These are phyloP conservation scores for Tetracentron sinense DNA, from an alignment of 164 flowering plant genomes.

Conservation along the genomic window DNA sequence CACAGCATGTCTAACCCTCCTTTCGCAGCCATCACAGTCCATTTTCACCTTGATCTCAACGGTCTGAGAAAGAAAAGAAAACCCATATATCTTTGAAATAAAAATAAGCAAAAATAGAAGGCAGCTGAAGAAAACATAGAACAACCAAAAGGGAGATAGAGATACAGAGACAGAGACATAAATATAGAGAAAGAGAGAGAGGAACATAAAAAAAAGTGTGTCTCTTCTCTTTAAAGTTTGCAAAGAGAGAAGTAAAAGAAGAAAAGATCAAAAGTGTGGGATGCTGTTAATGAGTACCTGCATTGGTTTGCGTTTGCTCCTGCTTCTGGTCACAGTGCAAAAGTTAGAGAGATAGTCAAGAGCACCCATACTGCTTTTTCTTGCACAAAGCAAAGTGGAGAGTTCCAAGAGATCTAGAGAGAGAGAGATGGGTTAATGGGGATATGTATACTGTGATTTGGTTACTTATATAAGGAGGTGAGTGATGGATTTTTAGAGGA, in stretches of 20 bases:
- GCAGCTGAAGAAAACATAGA: too few species aligned
- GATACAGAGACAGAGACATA: neutral
- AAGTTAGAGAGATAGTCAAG: constrained; percentile 63
- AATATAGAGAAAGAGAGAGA: neutral
- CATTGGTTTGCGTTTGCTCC: constrained; percentile 52
- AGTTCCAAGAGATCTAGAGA: constrained; percentile 10
- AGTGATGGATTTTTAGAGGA: neutral
- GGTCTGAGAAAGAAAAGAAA: constrained; percentile 38
- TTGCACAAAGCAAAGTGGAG: constrained; percentile 4
- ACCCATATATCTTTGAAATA: too few species aligned
- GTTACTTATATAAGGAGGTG: constrained; percentile 14
- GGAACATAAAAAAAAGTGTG: neutral
- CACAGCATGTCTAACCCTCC: constrained; percentile 63
- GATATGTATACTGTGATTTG: neutral
- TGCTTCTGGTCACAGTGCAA: constrained; percentile 48
- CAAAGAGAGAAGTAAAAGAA: constrained; percentile 1
- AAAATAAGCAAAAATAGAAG: too few species aligned
- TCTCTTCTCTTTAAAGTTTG: neutral
- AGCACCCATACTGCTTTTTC: constrained; percentile 46
- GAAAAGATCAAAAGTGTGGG: neutral
- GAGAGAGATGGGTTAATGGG: neutral
- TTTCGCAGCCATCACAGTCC: constrained; percentile 85
- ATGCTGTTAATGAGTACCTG: constrained; percentile 41
- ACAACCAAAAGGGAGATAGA: neutral
- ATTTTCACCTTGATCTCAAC: constrained; percentile 80